A percentile compares a stretch with the other conserved stretches of the same genome.
Conservation (phyloP, 2,329 filamentous ascomycete genomes). For the Mollisia scopiformis region DNA sequence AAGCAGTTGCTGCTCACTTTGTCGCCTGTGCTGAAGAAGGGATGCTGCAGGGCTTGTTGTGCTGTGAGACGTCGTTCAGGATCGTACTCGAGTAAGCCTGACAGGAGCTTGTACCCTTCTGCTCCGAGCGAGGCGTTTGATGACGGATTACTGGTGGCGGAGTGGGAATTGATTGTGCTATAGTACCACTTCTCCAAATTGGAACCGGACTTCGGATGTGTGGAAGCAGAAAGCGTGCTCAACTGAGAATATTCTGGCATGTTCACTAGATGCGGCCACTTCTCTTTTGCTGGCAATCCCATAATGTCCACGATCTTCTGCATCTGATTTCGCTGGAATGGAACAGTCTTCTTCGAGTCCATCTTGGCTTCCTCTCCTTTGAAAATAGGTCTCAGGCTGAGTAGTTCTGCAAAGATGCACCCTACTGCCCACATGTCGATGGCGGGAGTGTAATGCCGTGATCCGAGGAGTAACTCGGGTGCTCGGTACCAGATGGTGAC, state of each 20-base stretch:
- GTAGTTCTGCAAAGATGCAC: conserved; percentile 94
- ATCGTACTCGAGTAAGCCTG: conserved; percentile 88
- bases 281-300: conserved; percentile 84
- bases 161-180: conserved; percentile 64
- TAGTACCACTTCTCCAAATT: conserved; percentile 81
- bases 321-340: conserved; percentile 98
- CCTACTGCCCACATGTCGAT: conserved; percentile 98
- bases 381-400: conserved; percentile 91
- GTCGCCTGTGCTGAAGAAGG: conserved; percentile 77
- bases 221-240: conserved; percentile 53
- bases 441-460: conserved; percentile 94
- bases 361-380: conserved; percentile 99
- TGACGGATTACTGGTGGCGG: conserved; percentile 51
- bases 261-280: conserved; percentile 80
- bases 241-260: conserved; percentile 89
- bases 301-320: conserved; percentile 98
- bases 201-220: conserved; percentile 39
- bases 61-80: conserved; percentile 87
- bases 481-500: conserved; percentile 99
- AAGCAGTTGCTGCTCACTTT: conserved; percentile 84
- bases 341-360: conserved; percentile 96
- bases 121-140: conserved; percentile 59
- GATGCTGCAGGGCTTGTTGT: conserved; percentile 83
- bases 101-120: conserved; percentile 82
- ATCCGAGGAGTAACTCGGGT: conserved; percentile 88